Conservation (phyloP, 2,329 filamentous ascomycete species). For the Exophiala sideris region DNA sequence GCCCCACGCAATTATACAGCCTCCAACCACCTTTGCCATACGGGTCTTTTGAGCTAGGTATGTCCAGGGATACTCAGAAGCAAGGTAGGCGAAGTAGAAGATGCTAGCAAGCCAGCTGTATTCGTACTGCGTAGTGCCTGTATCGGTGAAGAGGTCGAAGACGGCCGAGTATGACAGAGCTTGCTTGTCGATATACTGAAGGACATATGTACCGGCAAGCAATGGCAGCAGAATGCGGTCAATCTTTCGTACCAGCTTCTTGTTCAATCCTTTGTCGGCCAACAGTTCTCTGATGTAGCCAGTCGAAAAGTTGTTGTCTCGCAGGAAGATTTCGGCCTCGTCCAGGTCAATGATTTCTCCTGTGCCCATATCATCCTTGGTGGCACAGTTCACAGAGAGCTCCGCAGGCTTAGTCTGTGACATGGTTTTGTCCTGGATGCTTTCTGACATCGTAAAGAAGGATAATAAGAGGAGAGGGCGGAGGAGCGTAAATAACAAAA, state of each 20-base stretch:
- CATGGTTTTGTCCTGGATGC: neutral
- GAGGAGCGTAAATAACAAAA: no score
- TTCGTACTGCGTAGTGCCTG: conserved; percentile 45
- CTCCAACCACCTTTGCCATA: conserved; percentile 19
- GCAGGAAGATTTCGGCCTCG: conserved; percentile 49
- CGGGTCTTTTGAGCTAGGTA: conserved; percentile 32
- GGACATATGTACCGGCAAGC: conserved; percentile 49
- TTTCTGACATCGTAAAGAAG: neutral
- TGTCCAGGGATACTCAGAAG: conserved; percentile 43
- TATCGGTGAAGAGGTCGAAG: conserved; percentile 52
- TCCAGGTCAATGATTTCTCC: conserved; percentile 39
- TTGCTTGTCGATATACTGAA: conserved; percentile 55
- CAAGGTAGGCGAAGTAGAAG: conserved; percentile 51
- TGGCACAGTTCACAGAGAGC: neutral
- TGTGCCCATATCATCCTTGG: conserved; percentile 10
- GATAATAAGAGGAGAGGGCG: neutral
- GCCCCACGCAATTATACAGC: conserved; percentile 36
- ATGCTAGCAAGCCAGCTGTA: conserved; percentile 55
- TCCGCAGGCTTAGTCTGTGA: neutral
- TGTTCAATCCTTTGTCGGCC: conserved; percentile 45
- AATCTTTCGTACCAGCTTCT: conserved; percentile 34
- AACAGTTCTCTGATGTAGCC: conserved; percentile 45
- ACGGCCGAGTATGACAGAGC: conserved; percentile 54
- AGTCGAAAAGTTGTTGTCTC: conserved; percentile 45
- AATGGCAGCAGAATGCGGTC: conserved; percentile 48